Conservation (phyloP, 805 yeast species). For the Blastobotrys muscicola region DNA sequence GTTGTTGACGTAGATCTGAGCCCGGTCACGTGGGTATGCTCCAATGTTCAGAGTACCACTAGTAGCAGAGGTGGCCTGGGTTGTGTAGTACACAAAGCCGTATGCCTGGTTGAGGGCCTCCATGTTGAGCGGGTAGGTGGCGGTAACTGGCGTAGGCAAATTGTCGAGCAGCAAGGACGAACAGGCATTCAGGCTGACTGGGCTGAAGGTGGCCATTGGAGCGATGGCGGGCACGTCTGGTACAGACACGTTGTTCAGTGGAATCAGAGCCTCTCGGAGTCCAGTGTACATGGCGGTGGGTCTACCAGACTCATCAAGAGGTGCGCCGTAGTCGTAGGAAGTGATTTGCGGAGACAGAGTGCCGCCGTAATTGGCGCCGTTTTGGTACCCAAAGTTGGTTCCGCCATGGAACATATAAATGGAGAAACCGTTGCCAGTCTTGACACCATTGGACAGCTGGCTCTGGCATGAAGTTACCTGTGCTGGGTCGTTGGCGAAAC, state of each 20-base stretch:
- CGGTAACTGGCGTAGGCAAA: background rate
- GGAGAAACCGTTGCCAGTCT: background rate
- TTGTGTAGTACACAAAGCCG: slow-evolving; percentile 1
- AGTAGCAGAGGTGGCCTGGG: background rate
- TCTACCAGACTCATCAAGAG: slow-evolving; percentile 4
- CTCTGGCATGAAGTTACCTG: too few relatives aligned
- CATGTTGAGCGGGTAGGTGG: slow-evolving; percentile 2
- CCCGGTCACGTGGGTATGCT: slow-evolving; percentile 4
- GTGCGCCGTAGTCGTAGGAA: slow-evolving; percentile 5
- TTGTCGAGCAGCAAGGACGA: slow-evolving; percentile 1
- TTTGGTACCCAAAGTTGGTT: slow-evolving; percentile 3
- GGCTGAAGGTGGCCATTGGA: background rate
- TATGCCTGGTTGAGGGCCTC: slow-evolving; percentile 1
- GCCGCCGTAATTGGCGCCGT: slow-evolving; percentile 1
- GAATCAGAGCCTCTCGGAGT: background rate
- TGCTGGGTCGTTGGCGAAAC: background rate
- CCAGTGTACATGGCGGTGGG: slow-evolving; percentile 1
- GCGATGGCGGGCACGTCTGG: background rate
- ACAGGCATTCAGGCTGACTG: slow-evolving; percentile 1
- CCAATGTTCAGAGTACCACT: slow-evolving; percentile 1
- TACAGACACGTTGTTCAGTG: background rate
- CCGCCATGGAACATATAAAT: slow-evolving; percentile 3
- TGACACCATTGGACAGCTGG: too few relatives aligned
- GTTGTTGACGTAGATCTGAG: slow-evolving; percentile 2
- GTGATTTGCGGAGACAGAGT: background rate